phyloP scores from a whole-genome alignment of 176 grass and related monocot genomes.

The Lolium rigidum region DNA sequence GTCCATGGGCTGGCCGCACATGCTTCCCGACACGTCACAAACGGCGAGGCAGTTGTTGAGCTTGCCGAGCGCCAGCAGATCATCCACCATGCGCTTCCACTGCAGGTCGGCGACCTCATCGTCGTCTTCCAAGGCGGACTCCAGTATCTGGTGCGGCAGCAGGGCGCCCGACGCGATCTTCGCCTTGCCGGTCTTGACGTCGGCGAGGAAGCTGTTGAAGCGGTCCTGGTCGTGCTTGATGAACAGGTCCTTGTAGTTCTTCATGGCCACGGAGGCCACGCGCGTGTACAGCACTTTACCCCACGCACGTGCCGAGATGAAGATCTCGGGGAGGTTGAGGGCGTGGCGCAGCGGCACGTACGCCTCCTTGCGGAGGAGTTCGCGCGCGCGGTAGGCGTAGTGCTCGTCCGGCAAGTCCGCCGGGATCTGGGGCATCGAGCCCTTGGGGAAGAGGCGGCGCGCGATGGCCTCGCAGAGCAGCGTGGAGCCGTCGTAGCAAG shows the following conservation, averaged over 20 bases:
- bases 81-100: conserved; percentile 69
- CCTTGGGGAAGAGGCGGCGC: conserved; percentile 64
- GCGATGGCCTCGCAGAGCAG: conserved; percentile 74
- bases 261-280: conserved; percentile 86
- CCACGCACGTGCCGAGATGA: conserved; percentile 63
- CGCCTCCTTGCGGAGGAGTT: conserved; percentile 46
- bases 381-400: conserved; percentile 70
- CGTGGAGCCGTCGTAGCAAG: conserved; percentile 65
- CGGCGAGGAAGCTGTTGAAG: conserved; percentile 56
- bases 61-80: conserved; percentile 42
- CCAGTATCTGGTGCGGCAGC: conserved; percentile 71
- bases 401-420: conserved; percentile 29
- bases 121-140: conserved; percentile 28
- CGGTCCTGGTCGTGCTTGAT: conserved; percentile 54
- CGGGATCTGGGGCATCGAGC: conserved; percentile 42
- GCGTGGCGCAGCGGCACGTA: conserved; percentile 59
- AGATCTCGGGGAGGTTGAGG: conserved; percentile 70
- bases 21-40: conserved; percentile 85
- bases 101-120: conserved; percentile 68
- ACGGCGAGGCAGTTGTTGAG: conserved; percentile 74
- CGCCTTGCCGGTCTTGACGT: conserved; percentile 59
- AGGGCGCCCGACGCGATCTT: conserved; percentile 77
- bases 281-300: conserved; percentile 61
- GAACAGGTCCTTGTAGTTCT: conserved; percentile 73
- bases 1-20: conserved; percentile 50